Base-by-base conservation (phyloP, 495 filamentous ascomycete species). In the Lindgomyces ingoldianus region DNA sequence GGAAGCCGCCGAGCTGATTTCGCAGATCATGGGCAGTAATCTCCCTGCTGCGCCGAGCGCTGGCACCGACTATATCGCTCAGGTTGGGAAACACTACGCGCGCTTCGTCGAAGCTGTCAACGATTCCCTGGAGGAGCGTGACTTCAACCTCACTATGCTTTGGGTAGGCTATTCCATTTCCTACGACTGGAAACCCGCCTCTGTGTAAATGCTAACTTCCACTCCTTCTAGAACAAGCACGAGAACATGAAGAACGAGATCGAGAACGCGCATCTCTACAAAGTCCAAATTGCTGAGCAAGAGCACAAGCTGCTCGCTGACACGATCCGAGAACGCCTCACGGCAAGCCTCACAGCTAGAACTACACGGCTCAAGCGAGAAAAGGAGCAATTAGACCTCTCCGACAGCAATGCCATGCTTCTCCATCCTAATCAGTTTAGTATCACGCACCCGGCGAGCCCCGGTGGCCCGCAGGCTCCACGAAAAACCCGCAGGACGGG, bases 401-500 rank as follows among this genome's bases (percentile, higher is more conserved):
- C 87, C 14, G 95, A 98, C 69, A 88, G 85, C 60, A 95, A 89
- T 67, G 90, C 94, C 12, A 83, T 95, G 4, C 85, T 96, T 29
- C 83, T 96, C 6, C 91, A 98, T 69, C 93, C 95, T 14, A 93
- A 88, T 65, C 94, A 98, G 72, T 97, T 92, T 76, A 89, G 87
- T 74, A 85, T 96, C 61, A 68, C 66, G 59, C 86, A 74, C 68
- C 76, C 58, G 25, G 78, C 88, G 16, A 92, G 89, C 73, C 90
- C 92, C 11, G 89, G 91, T 48, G 89, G 89, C 33, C 79, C 88
- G 22, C 89, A 92, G 70, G 85, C 85, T 62, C 91, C 91, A 69
- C 83, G 93, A 54, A 89, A 92, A 61, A 96, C 93, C 14, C 80
- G 93, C 51, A 82, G 91, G 65, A 68, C 71, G 1, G 62, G 76